A percentile compares a stretch with the other conserved stretches of the same genome.
These are phyloP conservation scores for Tetradesmus obliquus DNA, from an alignment of 139 green algal genomes.

Conservation along the genomic window DNA sequence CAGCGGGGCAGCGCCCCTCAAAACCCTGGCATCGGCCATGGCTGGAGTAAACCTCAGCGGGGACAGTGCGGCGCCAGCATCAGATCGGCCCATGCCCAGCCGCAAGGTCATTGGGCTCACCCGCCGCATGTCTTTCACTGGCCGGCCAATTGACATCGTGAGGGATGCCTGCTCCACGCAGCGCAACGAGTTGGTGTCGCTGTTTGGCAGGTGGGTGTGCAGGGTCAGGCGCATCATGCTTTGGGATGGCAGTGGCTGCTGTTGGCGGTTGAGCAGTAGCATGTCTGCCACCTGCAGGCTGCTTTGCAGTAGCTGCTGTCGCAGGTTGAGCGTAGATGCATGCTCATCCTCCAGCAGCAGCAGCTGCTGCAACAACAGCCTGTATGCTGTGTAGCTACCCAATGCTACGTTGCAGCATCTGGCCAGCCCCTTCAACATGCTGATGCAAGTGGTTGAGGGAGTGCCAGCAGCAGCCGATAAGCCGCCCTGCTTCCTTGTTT, in stretches of 20 bases:
- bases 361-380: too few relatives aligned
- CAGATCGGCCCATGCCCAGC: not conserved
- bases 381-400: too few relatives aligned
- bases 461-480: too few relatives aligned
- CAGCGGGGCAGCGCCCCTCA: not conserved
- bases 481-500: too few relatives aligned
- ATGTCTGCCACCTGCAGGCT: not conserved
- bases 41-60: not conserved
- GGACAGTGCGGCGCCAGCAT: not conserved
- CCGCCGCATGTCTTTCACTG: conserved; percentile 39
- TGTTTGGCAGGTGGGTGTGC: conserved; percentile 34
- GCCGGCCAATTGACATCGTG: conserved; percentile 42
- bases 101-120: conserved; percentile 8
- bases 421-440: too few relatives aligned
- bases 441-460: too few relatives aligned
- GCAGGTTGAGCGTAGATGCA: too few relatives aligned
- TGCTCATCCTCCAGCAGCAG: too few relatives aligned
- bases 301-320: not conserved
- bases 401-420: too few relatives aligned
- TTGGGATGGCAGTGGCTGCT: not conserved
- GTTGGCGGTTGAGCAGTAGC: not conserved
- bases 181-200: conserved; percentile 41
- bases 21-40: not conserved
- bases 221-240: not conserved
- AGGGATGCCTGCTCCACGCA: conserved; percentile 8